Evolutionary conservation across 352 stramenopile species (phyloP), one percentile per base, ranked within the genome.

Genomic region (Phytophthora meadii): DNA sequence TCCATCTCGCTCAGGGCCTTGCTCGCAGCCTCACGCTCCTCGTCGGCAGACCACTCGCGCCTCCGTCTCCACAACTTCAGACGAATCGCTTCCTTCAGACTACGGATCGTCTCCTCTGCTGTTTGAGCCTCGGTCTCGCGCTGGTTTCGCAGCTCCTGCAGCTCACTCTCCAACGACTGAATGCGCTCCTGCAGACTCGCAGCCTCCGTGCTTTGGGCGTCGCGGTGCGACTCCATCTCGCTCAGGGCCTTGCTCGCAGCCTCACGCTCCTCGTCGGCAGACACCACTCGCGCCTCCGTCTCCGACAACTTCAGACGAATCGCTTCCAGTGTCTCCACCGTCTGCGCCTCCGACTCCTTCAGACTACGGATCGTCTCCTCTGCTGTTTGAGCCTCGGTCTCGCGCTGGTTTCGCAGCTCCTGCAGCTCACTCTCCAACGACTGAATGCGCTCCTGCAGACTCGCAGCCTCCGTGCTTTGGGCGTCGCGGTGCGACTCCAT

Each of bases 21-120:
- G 27, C 27, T 30, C 27, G 27, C 27, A 30, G 27, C 27, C 27
- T 30, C 27, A 30, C 27, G 27, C 6, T 30, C 27, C 27, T 30
- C 27, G 27, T 30, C 27, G 6, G 42, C 46, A 27, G 39, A 51
- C 44, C 14, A 44, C 19, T n/a, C 61, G 61, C 14, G 39, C 46
- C 22, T 73, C 53, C 4, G 53, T 57, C 32, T 73, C 65, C 22
- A 51, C 37, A 73, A 30, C 53, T 72, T 51, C 49, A 73, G 44
- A 44, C 65, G 64, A 27, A 52, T 66, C 24, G 46, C 34, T 34
- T 74, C 57, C 41, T 65, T 74, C 59, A 69, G 45, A 25, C 54
- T 54, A 4, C 37, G 28, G 36, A 42, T 42, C 36, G 36, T 42
- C 36, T 42, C 36, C 36, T 15, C 36, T 17, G 36, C 54, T 24